Evolutionary conservation across 805 yeast genomes (phyloP).

Genomic region (Ogataea dorogensis): DNA sequence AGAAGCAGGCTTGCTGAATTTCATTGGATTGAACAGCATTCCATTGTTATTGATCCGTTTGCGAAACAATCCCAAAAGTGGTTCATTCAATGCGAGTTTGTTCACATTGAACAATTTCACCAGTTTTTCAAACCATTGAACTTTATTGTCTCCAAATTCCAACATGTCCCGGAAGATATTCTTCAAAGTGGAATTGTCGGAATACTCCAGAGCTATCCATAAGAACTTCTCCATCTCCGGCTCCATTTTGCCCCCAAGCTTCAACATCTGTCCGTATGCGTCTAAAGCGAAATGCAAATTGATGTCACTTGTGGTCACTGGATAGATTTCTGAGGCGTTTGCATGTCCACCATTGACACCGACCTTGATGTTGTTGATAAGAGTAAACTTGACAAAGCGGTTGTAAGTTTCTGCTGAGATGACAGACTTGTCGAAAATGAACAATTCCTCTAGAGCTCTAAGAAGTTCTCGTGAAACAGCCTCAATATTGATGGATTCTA

Average conservation of each 20-base stretch:
- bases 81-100: conserved; percentile 24
- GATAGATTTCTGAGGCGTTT: conserved; percentile 25
- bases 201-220: conserved; percentile 35
- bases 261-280: conserved; percentile 31
- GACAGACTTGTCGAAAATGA: conserved; percentile 43
- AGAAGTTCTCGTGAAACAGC: conserved; percentile 39
- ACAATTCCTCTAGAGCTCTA: conserved; percentile 44
- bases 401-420: conserved; percentile 33
- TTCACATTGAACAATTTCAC: conserved; percentile 26
- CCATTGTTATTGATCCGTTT: conserved; percentile 32
- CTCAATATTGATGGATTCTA: conserved; percentile 34
- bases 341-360: conserved; percentile 29
- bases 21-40: conserved; percentile 26
- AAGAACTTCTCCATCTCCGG: conserved; percentile 23
- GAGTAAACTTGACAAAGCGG: conserved; percentile 30
- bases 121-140: conserved; percentile 31
- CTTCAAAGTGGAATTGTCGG: conserved; percentile 21
- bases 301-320: conserved; percentile 33
- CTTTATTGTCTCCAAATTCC: conserved; percentile 23
- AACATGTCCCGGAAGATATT: conserved; percentile 24
- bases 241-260: conserved; percentile 23
- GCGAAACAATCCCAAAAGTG: conserved; percentile 26
- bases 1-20: conserved; percentile 3
- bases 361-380: conserved; percentile 35
- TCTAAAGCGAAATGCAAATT: conserved; percentile 28